These are phyloP conservation scores for Cryomyces minteri DNA, from an alignment of 495 filamentous ascomycete genomes.

Conservation along the genomic window DNA sequence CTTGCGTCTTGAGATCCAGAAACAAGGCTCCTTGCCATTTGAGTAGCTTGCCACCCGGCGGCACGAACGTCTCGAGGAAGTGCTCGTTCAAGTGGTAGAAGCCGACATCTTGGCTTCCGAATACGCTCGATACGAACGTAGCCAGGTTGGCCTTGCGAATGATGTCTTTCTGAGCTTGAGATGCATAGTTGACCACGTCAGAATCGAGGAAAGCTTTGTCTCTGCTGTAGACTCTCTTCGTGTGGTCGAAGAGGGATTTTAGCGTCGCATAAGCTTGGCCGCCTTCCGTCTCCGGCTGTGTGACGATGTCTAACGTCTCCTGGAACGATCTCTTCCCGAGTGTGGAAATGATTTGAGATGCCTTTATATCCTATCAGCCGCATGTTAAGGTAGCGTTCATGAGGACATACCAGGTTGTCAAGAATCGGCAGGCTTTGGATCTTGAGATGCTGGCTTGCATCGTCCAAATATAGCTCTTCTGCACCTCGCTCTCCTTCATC, in stretches of 20 bases:
- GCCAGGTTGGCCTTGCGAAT: constrained; percentile 79
- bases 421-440: constrained; percentile 53
- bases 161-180: constrained; percentile 27
- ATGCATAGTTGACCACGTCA: constrained; percentile 42
- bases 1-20: constrained; percentile 73
- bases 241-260: constrained; percentile 62
- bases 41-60: constrained; percentile 50
- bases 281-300: constrained; percentile 52
- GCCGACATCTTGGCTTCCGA: constrained; percentile 66
- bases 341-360: constrained; percentile 50
- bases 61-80: constrained; percentile 72
- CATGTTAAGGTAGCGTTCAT: constrained; percentile 1
- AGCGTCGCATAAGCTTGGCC: constrained; percentile 66
- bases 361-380: constrained; percentile 24
- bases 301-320: constrained; percentile 60
- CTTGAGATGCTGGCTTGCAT: constrained; percentile 40
- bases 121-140: constrained; percentile 64
- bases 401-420: constrained; percentile 43
- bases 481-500: no score
- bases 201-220: constrained; percentile 51
- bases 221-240: constrained; percentile 60
- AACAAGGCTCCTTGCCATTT: constrained; percentile 55
- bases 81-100: constrained; percentile 69
- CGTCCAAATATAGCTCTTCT: constrained; percentile 3
- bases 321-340: constrained; percentile 47